Base-by-base conservation (phyloP, 2,329 filamentous ascomycete genomes). In the Sordariomycetes sp. region DNA sequence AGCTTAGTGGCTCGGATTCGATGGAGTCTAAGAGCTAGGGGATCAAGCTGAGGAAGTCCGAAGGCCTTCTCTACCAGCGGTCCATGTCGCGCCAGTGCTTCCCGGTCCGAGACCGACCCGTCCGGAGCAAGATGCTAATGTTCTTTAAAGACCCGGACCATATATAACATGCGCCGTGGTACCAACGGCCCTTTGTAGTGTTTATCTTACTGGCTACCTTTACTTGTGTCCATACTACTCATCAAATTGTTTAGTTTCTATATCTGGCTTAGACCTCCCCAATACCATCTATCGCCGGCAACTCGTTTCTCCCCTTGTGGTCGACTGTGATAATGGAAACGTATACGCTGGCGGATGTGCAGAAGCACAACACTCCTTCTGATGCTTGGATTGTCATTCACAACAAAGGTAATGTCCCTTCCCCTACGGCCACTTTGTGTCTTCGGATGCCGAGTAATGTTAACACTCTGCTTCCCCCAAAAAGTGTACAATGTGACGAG, bases 401-500 rank as follows among this genome's bases (percentile, higher is more conserved):
- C 55, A 78, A 78, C 42, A 72, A 82, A 69, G 76, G 77, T 78
- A 66, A 55, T 74, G 74, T 63, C 53, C 52, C 17, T 32, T 55
- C 25, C 3, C 20, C 32, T n/a, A n/a, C n/a, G n/a, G n/a, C n/a
- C n/a, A n/a, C n/a, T n/a, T n/a, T n/a, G n/a, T n/a, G 17, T 10
- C 53, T 10, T 10, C 17, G 17, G 39, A 45, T 17, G 3, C 39
- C n/a, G 28, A 32, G 4, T 17, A 17, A 2, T 45, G 39, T 17
- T 45, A 15, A 45, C 17, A 17, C 7, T 7, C n/a, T 17, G 10
- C 6, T 17, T 15, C 13, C 7, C n/a, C 3, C 32, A 28, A 8
- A 13, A 39, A 80, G 81, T 85, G 1, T 84, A 82, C 62, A 71
- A 85, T 64, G 69, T 83, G 12, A 76, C 81, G 1, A 72, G 75